A percentile compares a stretch with the other conserved stretches of the same genome.
Evolutionary conservation across 106 monocot genomes (phyloP).

Genomic region (Apostasia shenzhenica): DNA sequence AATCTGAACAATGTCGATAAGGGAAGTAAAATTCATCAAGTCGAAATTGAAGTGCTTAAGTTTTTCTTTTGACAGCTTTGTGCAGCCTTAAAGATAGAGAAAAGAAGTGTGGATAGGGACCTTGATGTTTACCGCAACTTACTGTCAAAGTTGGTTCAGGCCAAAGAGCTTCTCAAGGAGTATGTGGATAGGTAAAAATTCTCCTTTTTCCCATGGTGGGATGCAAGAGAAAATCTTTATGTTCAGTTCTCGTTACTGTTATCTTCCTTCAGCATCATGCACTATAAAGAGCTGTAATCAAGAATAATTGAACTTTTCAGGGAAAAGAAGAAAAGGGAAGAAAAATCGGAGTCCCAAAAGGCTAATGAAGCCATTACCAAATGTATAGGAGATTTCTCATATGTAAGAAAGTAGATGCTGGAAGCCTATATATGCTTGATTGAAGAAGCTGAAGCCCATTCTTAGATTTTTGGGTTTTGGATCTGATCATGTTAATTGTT

Average conservation of each 20-base stretch:
- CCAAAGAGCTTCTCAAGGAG: conserved; percentile 96
- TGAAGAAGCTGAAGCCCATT: not conserved
- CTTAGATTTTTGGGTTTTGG: not conserved
- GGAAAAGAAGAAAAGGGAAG: conserved; percentile 79
- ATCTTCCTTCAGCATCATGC: not conserved
- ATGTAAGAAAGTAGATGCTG: conserved; percentile 16
- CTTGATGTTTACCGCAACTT: conserved; percentile 94
- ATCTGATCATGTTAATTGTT: no score
- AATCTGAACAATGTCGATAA: no score
- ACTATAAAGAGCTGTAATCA: not conserved
- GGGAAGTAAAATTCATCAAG: no score
- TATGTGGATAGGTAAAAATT: conserved; percentile 74
- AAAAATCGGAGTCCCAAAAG: conserved; percentile 42
- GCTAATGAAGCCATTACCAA: conserved; percentile 58
- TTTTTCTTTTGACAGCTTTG: conserved; percentile 58
- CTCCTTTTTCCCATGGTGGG: not conserved
- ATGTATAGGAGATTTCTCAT: conserved; percentile 32
- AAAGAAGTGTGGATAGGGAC: conserved; percentile 88
- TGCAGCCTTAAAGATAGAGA: conserved; percentile 68
- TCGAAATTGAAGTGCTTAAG: no score
- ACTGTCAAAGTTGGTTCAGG: conserved; percentile 94
- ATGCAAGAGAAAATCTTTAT: not conserved
- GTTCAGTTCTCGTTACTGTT: not conserved
- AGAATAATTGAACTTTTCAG: conserved; percentile 17
- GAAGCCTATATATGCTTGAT: not conserved